Base-by-base conservation (phyloP, 2,329 filamentous ascomycete species). In the Claviceps digitariae region DNA sequence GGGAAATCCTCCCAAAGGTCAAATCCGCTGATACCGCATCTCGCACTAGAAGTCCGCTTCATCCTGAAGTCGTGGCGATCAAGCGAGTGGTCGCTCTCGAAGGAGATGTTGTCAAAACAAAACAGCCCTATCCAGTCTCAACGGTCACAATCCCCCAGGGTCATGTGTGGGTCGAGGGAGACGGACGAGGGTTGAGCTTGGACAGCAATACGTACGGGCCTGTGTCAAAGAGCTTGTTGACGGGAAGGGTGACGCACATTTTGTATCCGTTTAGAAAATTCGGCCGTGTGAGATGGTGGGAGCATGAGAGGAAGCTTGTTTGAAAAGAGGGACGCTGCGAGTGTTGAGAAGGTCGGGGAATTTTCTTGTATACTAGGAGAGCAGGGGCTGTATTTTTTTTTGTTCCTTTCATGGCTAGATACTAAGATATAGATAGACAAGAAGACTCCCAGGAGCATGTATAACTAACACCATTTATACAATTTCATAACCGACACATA, bases 131-230 rank as follows among this genome's bases (percentile, higher is more conserved):
- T 63, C 75, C 79, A 9, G 66, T 74, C 17, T 60, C 71, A 1
- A 74, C 68, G 9, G 72, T 86, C 47, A 76, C 77, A 57, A 79
- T 98, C 23, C 91, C 90, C 5, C 77, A 77, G 57, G 89, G 89
- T 20, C 90, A 97, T 71, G 77, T 97, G 29, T 98, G 93, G 93
- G 82, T 98, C 1, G 91, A 97, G 66, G 93, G 93, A 1, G 93
- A 98, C 65, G 89, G 86, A 13, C 78, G 80, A 60, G 76, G 78
- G 50, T 79, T 79, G 61, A 88, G 81, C 53, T 67, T 83, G 55
- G 93, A 98, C 70, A 95, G 90, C 68, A 95, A 95, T 69, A 82
- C 82, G 13, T 96, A 94, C 67, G 93, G 93, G 1, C 89, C 93
- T 4, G 82, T 94, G 48, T 85, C 86, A 25, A 81, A 80, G 58